These are phyloP conservation scores for Pseudopyricularia javanii DNA, from an alignment of 2,329 filamentous ascomycete species.

Conservation along the genomic window DNA sequence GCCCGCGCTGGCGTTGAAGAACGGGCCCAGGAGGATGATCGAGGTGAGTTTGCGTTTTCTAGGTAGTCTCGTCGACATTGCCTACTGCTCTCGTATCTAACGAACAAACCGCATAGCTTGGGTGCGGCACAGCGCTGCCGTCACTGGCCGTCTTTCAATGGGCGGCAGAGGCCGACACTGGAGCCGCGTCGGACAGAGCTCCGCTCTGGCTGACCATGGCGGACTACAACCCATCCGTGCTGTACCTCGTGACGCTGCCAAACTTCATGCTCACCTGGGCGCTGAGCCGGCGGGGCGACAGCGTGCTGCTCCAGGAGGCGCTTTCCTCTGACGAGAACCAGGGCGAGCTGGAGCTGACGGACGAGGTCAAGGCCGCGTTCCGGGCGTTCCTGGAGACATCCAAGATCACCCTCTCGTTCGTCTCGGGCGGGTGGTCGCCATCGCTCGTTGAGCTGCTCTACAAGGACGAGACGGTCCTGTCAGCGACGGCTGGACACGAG, in stretches of 20 bases:
- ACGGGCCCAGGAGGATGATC: conserved; percentile 30
- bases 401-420: conserved; percentile 47
- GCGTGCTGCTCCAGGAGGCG: conserved; percentile 27
- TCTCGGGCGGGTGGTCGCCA: conserved; percentile 65
- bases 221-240: conserved; percentile 70
- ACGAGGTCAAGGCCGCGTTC: conserved; percentile 47
- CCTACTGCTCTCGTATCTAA: conserved; percentile 11
- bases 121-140: conserved; percentile 67
- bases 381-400: conserved; percentile 32
- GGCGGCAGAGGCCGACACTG: conserved; percentile 21
- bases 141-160: conserved; percentile 60
- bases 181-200: conserved; percentile 9
- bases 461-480: conserved; percentile 8
- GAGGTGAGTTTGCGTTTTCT: conserved; percentile 39
- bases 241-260: conserved; percentile 67
- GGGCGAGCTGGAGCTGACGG: conserved; percentile 53
- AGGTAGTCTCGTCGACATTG: too few relatives aligned
- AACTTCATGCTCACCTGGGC: conserved; percentile 66
- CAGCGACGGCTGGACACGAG: conserved; percentile 4
- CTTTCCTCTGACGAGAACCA: conserved; percentile 20
- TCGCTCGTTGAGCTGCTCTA: conserved; percentile 51
- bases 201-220: conserved; percentile 52
- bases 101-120: conserved; percentile 39
- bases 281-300: conserved; percentile 26
- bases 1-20: conserved; percentile 14